These are phyloP conservation scores for Lepidium didymum DNA, from an alignment of 345 rosid genomes.

Conservation along the genomic window DNA sequence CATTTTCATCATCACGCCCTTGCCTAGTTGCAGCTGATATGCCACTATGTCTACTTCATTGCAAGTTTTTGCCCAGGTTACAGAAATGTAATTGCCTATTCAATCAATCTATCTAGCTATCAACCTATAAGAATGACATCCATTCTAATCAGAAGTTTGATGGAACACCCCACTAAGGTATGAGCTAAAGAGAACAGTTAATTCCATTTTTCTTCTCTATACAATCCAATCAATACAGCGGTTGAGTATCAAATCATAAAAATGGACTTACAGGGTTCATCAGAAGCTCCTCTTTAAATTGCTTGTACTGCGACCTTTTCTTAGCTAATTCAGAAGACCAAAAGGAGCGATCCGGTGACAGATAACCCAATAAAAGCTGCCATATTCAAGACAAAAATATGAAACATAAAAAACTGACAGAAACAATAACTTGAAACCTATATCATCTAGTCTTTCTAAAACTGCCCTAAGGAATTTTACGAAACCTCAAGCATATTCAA, in stretches of 20 bases:
- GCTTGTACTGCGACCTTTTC: slow-evolving; percentile 86
- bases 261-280: slow-evolving; percentile 80
- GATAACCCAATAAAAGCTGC: slow-evolving; percentile 81
- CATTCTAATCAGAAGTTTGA: background rate
- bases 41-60: background rate
- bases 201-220: background rate
- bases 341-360: slow-evolving; percentile 69
- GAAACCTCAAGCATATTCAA: background rate
- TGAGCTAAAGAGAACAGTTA: background rate
- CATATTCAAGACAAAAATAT: slow-evolving; percentile 14
- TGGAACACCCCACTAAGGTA: background rate
- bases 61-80: background rate
- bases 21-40: background rate
- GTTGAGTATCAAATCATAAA: background rate
- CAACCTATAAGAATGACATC: background rate
- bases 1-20: background rate
- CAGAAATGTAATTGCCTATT: background rate
- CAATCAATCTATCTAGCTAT: background rate
- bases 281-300: slow-evolving; percentile 81
- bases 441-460: background rate
- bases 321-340: slow-evolving; percentile 82
- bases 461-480: background rate
- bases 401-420: slow-evolving; percentile 1
- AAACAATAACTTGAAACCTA: background rate
- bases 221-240: background rate